Base-by-base conservation (phyloP, 2,329 filamentous ascomycete genomes). In the Paecilomyces dactylethromorphus region DNA sequence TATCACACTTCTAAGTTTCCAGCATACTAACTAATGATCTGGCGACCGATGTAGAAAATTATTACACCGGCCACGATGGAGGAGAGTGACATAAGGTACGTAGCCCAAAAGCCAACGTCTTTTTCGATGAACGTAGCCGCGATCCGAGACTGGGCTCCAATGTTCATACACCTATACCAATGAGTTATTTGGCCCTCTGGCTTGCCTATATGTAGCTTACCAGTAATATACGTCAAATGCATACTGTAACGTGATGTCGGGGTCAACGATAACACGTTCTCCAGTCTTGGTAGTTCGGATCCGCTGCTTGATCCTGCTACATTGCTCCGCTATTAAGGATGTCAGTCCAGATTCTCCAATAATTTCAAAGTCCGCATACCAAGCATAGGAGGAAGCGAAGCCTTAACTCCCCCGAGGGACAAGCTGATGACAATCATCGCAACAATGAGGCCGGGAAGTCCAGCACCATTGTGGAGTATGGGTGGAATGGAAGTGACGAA, bases 191-290 rank as follows among this genome's bases (percentile, higher is more conserved):
- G 39, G 15, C 18, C 3, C 7, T 13, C 26, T 53, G 18, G 31
- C 31, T 13, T 39, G 12, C 18, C 55, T 26, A 15, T 22, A 51
- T 15, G 12, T 10, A 12, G 57, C 59, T 45, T 26, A 73, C 75
- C 74, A 77, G 58, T 74, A 78, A 57, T 71, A 73, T 1, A 74
- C 55, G 53, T 72, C 74, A 64, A 73, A 77, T 13, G 77, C 74
- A 60, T 71, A 76, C 54, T 72, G 68, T 0, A 76, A 57, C 0
- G 74, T 76, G 3, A 73, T 63, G 5, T 68, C 60, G 15, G 69
- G 65, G 52, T 73, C 69, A 1, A 63, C 66, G n/a, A 75, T 57
- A n/a, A 74, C 72, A 39, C 56, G 58, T 56, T 74, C 68, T n/a
- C 71, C 71, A 1, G 64, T 66, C 49, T 68, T 65, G 3, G 66